A percentile compares a stretch with the other conserved stretches of the same genome.
phyloP scores from a whole-genome alignment of 768 basidiomycete species.

The Mycena amicta region DNA sequence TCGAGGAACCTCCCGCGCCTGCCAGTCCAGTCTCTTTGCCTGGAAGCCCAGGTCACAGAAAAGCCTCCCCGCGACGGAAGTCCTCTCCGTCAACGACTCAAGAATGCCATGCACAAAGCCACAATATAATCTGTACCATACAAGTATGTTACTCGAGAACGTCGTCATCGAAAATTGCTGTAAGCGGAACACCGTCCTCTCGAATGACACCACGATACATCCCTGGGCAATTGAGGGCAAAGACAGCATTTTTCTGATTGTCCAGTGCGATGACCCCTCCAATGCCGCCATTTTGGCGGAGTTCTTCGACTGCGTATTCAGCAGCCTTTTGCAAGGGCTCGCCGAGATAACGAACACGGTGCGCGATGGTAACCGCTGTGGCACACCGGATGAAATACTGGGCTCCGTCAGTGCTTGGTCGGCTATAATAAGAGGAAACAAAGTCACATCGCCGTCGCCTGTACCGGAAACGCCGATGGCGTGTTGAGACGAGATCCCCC shows the following conservation, averaged over 20 bases:
- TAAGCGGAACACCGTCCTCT: constrained; percentile 68
- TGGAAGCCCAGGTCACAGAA: constrained; percentile 14
- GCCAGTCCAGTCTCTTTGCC: constrained; percentile 6
- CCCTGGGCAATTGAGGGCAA: constrained; percentile 60
- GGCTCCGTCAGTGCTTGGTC: background rate
- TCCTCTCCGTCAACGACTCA: constrained; percentile 31
- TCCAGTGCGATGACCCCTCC: constrained; percentile 82
- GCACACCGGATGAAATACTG: constrained; percentile 80
- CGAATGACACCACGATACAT: constrained; percentile 83
- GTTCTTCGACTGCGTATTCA: constrained; percentile 55
- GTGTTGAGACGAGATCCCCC: constrained; percentile 31
- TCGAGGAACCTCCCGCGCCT: constrained; percentile 25
- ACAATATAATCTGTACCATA: constrained; percentile 12
- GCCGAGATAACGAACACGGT: constrained; percentile 60
- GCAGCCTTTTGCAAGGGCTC: constrained; percentile 63
- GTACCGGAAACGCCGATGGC: constrained; percentile 83
- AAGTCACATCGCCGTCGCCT: constrained; percentile 78
- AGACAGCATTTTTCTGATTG: constrained; percentile 61
- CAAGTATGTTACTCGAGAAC: constrained; percentile 29
- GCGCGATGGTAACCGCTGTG: constrained; percentile 67
- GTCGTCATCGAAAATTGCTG: constrained; percentile 80
- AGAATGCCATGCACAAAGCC: constrained; percentile 29
- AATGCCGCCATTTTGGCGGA: constrained; percentile 58
- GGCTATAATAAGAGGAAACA: constrained; percentile 6
- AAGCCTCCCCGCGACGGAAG: constrained; percentile 25